Percentiles rank a stretch among this genome's conserved stretches.
phyloP scores from a whole-genome alignment of 495 filamentous ascomycete genomes.

The Glonium stellatum region DNA sequence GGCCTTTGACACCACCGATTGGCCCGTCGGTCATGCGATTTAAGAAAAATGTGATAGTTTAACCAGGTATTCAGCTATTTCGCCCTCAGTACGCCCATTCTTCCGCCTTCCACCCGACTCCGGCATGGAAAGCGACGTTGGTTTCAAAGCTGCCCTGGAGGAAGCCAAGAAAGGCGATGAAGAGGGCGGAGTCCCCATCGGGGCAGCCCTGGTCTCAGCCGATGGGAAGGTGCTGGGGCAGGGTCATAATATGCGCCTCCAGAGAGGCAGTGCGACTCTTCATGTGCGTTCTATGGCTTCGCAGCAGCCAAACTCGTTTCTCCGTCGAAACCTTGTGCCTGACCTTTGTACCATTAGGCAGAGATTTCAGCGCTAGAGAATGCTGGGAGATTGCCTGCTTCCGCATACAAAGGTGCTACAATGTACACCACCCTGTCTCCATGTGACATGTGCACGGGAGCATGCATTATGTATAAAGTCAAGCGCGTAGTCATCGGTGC shows the following conservation, averaged over 20 bases:
- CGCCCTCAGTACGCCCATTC: not conserved
- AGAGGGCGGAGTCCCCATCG: constrained; percentile 81
- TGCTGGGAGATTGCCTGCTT: constrained; percentile 66
- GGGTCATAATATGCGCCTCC: constrained; percentile 76
- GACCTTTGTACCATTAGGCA: constrained; percentile 45
- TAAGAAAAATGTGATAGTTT: not conserved
- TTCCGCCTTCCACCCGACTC: constrained; percentile 8
- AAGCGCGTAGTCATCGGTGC: constrained; percentile 62
- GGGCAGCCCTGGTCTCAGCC: constrained; percentile 63
- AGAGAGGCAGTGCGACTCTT: constrained; percentile 66
- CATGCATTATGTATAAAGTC: constrained; percentile 74
- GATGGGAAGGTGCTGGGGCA: constrained; percentile 70
- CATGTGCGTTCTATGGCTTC: constrained; percentile 50
- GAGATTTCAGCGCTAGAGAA: constrained; percentile 77
- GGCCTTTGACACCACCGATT: constrained; percentile 4
- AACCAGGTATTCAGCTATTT: not conserved
- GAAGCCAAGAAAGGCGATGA: constrained; percentile 60
- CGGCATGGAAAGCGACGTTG: constrained; percentile 47
- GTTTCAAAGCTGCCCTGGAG: constrained; percentile 61
- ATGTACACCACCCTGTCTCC: constrained; percentile 87
- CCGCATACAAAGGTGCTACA: constrained; percentile 63
- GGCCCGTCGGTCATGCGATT: constrained; percentile 1
- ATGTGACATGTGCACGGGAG: constrained; percentile 85
- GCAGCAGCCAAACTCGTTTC: not conserved
- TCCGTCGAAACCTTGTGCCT: constrained; percentile 1